A percentile compares a stretch with the other conserved stretches of the same genome.
Conservation (phyloP, 1,284 basidiomycete genomes). For the Leccinum fallax region DNA sequence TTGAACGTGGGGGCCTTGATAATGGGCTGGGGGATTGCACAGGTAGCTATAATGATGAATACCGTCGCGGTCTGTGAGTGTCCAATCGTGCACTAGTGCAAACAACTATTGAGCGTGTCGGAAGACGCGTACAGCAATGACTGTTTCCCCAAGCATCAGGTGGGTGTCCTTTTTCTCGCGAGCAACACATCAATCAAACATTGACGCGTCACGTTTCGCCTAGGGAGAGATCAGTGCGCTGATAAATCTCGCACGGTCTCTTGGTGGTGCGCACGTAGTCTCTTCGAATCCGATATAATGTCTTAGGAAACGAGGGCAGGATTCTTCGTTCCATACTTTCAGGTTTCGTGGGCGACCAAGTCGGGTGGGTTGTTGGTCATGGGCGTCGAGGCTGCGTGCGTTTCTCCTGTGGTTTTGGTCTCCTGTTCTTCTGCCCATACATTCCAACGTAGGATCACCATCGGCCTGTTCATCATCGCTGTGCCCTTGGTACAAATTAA, state of each 20-base stretch:
- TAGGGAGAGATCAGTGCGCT: conserved; percentile 56
- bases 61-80: conserved; percentile 62
- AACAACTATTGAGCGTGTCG: background rate
- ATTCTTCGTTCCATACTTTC: conserved; percentile 58
- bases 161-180: conserved; percentile 7
- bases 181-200: background rate
- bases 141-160: conserved; percentile 43
- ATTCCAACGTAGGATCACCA: conserved; percentile 37
- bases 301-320: conserved; percentile 20
- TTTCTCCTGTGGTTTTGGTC: background rate
- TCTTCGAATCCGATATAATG: background rate
- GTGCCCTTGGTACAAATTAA: conserved; percentile 49
- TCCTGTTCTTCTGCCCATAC: background rate
- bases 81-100: background rate
- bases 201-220: background rate
- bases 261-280: conserved; percentile 40
- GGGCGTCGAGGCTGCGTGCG: conserved; percentile 52
- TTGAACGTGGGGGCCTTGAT: conserved; percentile 56
- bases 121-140: conserved; percentile 55
- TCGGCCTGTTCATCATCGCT: conserved; percentile 48
- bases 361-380: conserved; percentile 50
- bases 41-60: conserved; percentile 62
- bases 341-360: conserved; percentile 54
- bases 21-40: conserved; percentile 70
- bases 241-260: conserved; percentile 51